Base-by-base conservation (phyloP, 2,329 filamentous ascomycete genomes). In the Penicillium sp. region DNA sequence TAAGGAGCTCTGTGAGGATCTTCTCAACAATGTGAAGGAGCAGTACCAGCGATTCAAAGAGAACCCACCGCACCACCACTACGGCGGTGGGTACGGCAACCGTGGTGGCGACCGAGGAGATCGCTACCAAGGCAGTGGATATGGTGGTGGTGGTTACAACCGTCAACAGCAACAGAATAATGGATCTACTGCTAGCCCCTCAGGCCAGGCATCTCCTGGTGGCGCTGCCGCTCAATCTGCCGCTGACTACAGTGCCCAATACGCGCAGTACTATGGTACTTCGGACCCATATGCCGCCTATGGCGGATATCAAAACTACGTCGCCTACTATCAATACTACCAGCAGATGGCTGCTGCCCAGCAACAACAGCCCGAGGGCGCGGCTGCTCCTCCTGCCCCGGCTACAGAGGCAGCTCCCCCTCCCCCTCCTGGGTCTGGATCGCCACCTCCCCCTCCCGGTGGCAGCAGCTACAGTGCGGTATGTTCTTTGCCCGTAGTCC, bases 11-110 rank as follows among this genome's bases (percentile, higher is more conserved):
- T 97, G 93, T 71, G 85, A 93, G 64, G 92, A 96, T 66, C 80
- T 99, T 48, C 83, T 99, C 45, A 83, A 80, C 59, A 95, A 94
- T 63, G 94, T 99, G 51, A 89, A 87, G 68, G 83, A 91, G 58
- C 88, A 96, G 70, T 97, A 97, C 70, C 89, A 97, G 69, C 86
- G 88, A 44, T 96, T 93, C 81, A 97, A 97, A 76, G 85, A 85
- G 62, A 86, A 90, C 7, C 89, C 89, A 14, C 89, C 87, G 52
- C 80, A 81, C 57, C 87, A 88, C 53, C 75, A 77, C 43, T 87
- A 84, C 63, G 83, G 24, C 24, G 24, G 84, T 22, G 78, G 79
- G 38, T 81, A 83, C 64, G 81, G 82, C 45, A 73, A 50, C 46
- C 39, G 52, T 13, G 52, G 55, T 10, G 50, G 56, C 24, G 58